Evolutionary conservation across 2,329 filamentous ascomycete species (phyloP), one percentile per base, ranked within the genome.

Genomic region (Cordyceps tenuipes): DNA sequence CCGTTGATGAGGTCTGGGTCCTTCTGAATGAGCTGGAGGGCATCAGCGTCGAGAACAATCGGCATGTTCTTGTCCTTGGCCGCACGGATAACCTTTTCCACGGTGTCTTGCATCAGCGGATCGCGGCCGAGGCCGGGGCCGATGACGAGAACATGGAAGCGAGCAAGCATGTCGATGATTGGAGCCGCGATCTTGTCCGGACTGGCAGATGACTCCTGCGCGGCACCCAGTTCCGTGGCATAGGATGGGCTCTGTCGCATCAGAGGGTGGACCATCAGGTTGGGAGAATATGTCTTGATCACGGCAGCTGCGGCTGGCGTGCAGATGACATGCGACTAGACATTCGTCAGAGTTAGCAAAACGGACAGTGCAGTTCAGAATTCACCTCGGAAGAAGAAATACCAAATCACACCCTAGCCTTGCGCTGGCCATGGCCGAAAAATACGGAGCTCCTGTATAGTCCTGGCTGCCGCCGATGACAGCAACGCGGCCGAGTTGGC

Each of bases 261-360:
- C 66, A 97, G 83, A 0, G 94, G 94, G 73, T 97, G 94, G 12
- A 99, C 94, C 93, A 99, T 99, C 31, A 99, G 81, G 72, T 97
- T 97, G 3, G 94, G 94, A 21, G 92, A 97, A 77, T 97, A 99
- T 4, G 91, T 90, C 78, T 99, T 99, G 76, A 99, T 96, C 43
- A 97, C 92, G 68, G 84, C 81, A 51, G 82, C 91, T 3, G 94
- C 94, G 59, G 83, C 88, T 10, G 90, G 91, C 62, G 96, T 96
- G 79, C 94, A 99, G 70, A 99, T 96, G 63, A 99, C 88, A 76
- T 97, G 93, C 64, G 88, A 91, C 91, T 91, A 58, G 8, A 43
- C 9, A 10, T 7, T 15, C 5, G 4, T 5, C 15, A 13, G 3
- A 12, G 12, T 51, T 13, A 54, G 34, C 13, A 47, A 39, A 39